phyloP scores from a whole-genome alignment of 2,329 filamentous ascomycete genomes.

The Neonectria sp. region DNA sequence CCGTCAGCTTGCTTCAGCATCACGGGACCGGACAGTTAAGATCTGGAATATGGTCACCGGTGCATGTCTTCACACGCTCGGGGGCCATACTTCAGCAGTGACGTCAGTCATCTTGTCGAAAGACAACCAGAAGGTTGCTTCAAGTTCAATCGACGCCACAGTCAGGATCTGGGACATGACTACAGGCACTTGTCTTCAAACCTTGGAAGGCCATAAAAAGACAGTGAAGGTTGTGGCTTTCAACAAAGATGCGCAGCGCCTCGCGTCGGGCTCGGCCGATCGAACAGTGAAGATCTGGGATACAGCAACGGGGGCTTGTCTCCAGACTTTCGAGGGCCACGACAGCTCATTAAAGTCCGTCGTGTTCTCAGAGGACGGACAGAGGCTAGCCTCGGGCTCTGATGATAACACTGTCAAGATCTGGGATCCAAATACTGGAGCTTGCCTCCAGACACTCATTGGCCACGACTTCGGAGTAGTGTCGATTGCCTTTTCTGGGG shows the following conservation, averaged over 20 bases:
- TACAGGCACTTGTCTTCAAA: background rate
- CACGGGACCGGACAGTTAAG: background rate
- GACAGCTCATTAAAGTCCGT: background rate
- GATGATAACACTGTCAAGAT: constrained; percentile 9
- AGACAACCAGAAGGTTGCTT: background rate
- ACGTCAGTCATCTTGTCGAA: background rate
- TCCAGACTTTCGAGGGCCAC: background rate
- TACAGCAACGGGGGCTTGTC: background rate
- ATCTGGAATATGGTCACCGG: constrained; percentile 16
- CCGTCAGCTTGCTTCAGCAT: background rate
- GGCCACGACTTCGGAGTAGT: constrained; percentile 2
- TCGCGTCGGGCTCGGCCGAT: background rate
- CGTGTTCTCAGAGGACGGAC: constrained; percentile 28
- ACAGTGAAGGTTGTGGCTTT: background rate
- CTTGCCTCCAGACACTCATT: constrained; percentile 19
- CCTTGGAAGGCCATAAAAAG: background rate
- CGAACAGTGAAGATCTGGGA: background rate
- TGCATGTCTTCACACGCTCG: background rate
- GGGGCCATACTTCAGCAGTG: background rate
- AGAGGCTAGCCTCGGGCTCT: constrained; percentile 2
- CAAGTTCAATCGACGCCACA: constrained; percentile 11
- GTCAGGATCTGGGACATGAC: constrained; percentile 16
- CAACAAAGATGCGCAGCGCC: background rate
- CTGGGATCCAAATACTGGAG: constrained; percentile 27
- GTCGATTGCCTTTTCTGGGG: background rate